Base-by-base conservation (phyloP, 1,284 basidiomycete species). In the Pterulicium gracile region DNA sequence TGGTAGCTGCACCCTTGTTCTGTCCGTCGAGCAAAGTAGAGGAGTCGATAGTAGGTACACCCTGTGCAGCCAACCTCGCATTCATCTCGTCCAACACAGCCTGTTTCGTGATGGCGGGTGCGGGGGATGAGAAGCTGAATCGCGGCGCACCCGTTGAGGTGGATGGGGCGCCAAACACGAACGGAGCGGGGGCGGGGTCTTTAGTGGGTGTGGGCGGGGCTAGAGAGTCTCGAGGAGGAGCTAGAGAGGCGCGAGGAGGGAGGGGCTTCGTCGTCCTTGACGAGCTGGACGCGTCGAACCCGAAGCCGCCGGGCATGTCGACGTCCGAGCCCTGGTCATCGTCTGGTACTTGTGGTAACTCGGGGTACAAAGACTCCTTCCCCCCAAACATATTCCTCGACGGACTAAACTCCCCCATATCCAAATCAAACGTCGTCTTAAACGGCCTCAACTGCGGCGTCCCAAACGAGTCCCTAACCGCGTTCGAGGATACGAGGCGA, bases 81-180 rank as follows among this genome's bases (percentile, higher is more conserved):
- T 88, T 88, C 81, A 89, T 86, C 61, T 88, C 86, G 41, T 79
- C 79, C 20, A 88, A 64, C 15, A 89, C 76, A 13, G 71, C 72
- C 17, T 74, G 68, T 1, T 82, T 79, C 1, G 79, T 76, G 3
- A 65, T 61, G 45, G 70, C 69, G 60, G 88, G 27, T 32, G 84
- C 49, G 80, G 74, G 5, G 63, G 61, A 54, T 83, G 79, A 27
- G 77, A 76, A 34, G 75, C 68, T 43, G 66, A 67, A 53, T 82
- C 67, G 48, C 72, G 70, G 7, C 80, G 76, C 2, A 73, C 66
- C 0, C 27, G 7, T 7, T 10, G 10, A 10, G 10, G 27, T 32
- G n/a, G 27, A 7, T n/a, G 84, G 79, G 0, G 84, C 86, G 21
- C 84, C 84, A 55, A 87, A 88, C 17, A 85, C 56, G 62, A 88